Evolutionary conservation across 2,329 filamentous ascomycete genomes (phyloP).

Genomic region (Monosporascus sp.): DNA sequence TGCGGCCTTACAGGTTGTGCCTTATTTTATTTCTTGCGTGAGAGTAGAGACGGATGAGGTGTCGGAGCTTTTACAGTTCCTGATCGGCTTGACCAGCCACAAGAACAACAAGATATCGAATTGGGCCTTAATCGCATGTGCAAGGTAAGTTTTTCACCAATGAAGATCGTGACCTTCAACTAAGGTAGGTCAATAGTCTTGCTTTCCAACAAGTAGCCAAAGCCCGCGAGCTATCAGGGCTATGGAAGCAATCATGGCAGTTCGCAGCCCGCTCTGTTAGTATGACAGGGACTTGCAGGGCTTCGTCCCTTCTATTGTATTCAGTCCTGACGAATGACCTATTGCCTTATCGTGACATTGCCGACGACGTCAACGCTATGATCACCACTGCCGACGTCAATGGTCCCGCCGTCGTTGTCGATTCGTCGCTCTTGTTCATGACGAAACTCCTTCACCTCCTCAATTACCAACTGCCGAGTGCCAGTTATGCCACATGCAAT

Average conservation of each 20-base stretch:
- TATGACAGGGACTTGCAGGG: conserved; percentile 65
- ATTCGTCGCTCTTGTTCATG: conserved; percentile 73
- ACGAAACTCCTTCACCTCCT: conserved; percentile 60
- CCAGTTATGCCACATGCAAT: conserved; percentile 61
- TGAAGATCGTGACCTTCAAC: not conserved
- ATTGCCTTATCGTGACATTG: conserved; percentile 61
- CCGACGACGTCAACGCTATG: conserved; percentile 66
- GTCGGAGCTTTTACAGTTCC: conserved; percentile 48
- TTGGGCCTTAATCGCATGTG: conserved; percentile 81
- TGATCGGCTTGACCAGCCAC: conserved; percentile 58
- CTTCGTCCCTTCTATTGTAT: conserved; percentile 69
- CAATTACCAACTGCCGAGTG: conserved; percentile 62
- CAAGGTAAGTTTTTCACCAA: conserved; percentile 53
- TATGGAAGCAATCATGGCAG: conserved; percentile 75
- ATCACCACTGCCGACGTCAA: conserved; percentile 74
- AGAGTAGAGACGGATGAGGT: conserved; percentile 47
- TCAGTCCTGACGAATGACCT: conserved; percentile 61
- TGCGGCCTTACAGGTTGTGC: conserved; percentile 52
- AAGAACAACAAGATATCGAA: conserved; percentile 63
- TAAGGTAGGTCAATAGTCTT: conserved; percentile 33
- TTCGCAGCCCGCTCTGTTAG: conserved; percentile 65
- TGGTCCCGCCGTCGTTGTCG: conserved; percentile 73
- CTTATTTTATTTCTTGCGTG: conserved; percentile 48
- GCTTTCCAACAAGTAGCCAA: conserved; percentile 37
- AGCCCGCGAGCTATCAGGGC: conserved; percentile 33